Percentiles rank a stretch among this genome's conserved stretches.
Evolutionary conservation across 1,139 yeast species (phyloP).

Genomic region (Wickerhamomyces sp.): DNA sequence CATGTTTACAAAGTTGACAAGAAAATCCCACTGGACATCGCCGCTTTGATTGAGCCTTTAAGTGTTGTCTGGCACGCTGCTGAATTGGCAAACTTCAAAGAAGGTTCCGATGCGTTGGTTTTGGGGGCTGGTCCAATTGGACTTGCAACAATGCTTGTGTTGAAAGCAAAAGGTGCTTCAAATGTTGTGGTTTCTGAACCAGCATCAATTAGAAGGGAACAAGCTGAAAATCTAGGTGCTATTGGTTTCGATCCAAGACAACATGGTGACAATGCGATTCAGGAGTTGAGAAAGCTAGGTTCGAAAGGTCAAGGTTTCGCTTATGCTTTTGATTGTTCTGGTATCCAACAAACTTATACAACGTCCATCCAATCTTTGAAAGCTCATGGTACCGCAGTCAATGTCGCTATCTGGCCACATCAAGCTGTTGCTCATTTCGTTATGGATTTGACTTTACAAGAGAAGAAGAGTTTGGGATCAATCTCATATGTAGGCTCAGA

Average conservation of each 20-base stretch:
- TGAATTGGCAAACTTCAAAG: slow-evolving; percentile 36
- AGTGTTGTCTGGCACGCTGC: slow-evolving; percentile 60
- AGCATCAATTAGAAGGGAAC: slow-evolving; percentile 45
- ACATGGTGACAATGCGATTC: slow-evolving; percentile 31
- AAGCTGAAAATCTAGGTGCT: slow-evolving; percentile 48
- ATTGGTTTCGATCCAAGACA: slow-evolving; percentile 42
- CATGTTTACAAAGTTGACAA: slow-evolving; percentile 44
- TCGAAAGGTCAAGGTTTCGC: slow-evolving; percentile 51
- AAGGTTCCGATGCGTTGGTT: slow-evolving; percentile 46
- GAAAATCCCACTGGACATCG: slow-evolving; percentile 44
- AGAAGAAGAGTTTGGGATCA: slow-evolving; percentile 44
- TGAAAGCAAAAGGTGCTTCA: slow-evolving; percentile 50
- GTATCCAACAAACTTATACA: slow-evolving; percentile 48
- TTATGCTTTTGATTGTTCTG: slow-evolving; percentile 58
- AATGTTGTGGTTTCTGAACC: slow-evolving; percentile 59
- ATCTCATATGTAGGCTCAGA: slow-evolving; percentile 45
- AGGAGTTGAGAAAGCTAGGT: slow-evolving; percentile 34
- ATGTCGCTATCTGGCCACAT: slow-evolving; percentile 58
- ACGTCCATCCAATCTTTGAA: slow-evolving; percentile 47
- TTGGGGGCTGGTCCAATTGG: slow-evolving; percentile 66
- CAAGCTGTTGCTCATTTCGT: slow-evolving; percentile 42
- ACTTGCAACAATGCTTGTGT: slow-evolving; percentile 47
- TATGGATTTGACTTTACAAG: slow-evolving; percentile 42
- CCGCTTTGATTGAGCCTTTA: slow-evolving; percentile 52
- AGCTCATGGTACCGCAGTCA: slow-evolving; percentile 59